Evolutionary conservation across 768 basidiomycete species (phyloP).

Genomic region (Mycena vitilis): DNA sequence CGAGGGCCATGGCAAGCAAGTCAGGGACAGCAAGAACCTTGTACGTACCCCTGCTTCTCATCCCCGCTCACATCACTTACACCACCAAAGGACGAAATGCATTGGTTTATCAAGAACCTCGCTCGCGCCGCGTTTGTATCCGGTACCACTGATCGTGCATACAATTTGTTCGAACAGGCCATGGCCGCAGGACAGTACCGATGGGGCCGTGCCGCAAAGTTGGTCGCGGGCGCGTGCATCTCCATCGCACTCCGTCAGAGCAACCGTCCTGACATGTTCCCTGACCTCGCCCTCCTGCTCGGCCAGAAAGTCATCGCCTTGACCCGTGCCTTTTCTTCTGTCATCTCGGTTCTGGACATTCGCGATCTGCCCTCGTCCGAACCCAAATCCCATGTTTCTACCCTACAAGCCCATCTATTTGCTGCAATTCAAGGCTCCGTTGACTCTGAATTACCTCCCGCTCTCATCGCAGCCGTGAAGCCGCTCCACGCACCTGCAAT

Average conservation of each 20-base stretch:
- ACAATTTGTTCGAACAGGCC: slow-evolving; percentile 74
- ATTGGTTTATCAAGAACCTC: slow-evolving; percentile 70
- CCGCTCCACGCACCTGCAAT: slow-evolving; percentile 46
- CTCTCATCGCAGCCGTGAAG: slow-evolving; percentile 55
- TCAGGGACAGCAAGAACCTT: slow-evolving; percentile 70
- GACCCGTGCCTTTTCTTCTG: slow-evolving; percentile 65
- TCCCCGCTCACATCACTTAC: slow-evolving; percentile 30
- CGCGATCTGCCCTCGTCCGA: slow-evolving; percentile 63
- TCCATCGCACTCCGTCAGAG: slow-evolving; percentile 79
- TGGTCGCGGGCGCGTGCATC: slow-evolving; percentile 75
- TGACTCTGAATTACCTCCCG: slow-evolving; percentile 53
- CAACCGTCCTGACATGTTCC: slow-evolving; percentile 73
- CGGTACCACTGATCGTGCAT: slow-evolving; percentile 74
- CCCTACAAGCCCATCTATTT: slow-evolving; percentile 66
- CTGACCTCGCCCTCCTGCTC: slow-evolving; percentile 76
- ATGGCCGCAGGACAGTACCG: slow-evolving; percentile 68
- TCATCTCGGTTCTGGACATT: slow-evolving; percentile 64
- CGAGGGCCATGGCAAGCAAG: slow-evolving; percentile 73
- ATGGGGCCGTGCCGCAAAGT: slow-evolving; percentile 82
- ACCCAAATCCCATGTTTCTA: slow-evolving; percentile 68
- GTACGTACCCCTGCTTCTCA: slow-evolving; percentile 52
- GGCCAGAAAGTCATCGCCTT: slow-evolving; percentile 63
- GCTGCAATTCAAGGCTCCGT: slow-evolving; percentile 46
- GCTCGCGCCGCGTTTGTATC: slow-evolving; percentile 68
- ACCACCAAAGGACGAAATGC: slow-evolving; percentile 66